A percentile compares a stretch with the other conserved stretches of the same genome.
phyloP scores from a whole-genome alignment of 768 basidiomycete genomes.

The Boletus sp. region DNA sequence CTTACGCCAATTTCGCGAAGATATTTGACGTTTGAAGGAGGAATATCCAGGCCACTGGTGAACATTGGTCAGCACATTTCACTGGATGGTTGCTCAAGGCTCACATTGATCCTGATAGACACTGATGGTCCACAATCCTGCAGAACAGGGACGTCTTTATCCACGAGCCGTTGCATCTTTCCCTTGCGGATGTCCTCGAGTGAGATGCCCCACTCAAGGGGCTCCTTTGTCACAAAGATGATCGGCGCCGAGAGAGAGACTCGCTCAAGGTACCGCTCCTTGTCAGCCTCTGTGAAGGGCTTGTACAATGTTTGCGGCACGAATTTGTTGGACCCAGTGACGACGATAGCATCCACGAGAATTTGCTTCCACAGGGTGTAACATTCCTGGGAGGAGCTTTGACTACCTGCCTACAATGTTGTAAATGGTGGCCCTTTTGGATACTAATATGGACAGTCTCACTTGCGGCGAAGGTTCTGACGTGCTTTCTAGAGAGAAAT shows the following conservation, averaged over 20 bases:
- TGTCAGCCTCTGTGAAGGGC: slow-evolving; percentile 69
- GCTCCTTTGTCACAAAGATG: slow-evolving; percentile 53
- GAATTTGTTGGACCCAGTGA: slow-evolving; percentile 41
- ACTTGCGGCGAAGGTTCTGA: slow-evolving; percentile 4
- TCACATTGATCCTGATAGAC: slow-evolving; percentile 68
- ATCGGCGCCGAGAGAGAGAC: slow-evolving; percentile 60
- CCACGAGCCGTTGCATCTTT: slow-evolving; percentile 49
- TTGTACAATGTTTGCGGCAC: slow-evolving; percentile 68
- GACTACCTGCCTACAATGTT: not conserved
- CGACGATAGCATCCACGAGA: slow-evolving; percentile 12
- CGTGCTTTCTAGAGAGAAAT: not conserved
- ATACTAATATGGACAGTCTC: not conserved
- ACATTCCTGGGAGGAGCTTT: slow-evolving; percentile 14
- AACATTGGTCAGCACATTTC: not conserved
- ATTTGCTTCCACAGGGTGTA: slow-evolving; percentile 14
- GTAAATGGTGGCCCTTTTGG: not conserved
- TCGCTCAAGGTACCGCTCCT: slow-evolving; percentile 69
- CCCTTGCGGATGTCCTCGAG: slow-evolving; percentile 59
- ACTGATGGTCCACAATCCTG: slow-evolving; percentile 68
- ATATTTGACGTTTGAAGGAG: slow-evolving; percentile 70
- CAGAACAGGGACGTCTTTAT: slow-evolving; percentile 60
- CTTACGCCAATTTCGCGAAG: slow-evolving; percentile 71
- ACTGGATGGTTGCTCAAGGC: not conserved
- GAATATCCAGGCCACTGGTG: slow-evolving; percentile 75
- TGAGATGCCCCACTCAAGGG: slow-evolving; percentile 57